Conservation (phyloP, 163 green algal species). For the Scenedesmus sp. region DNA sequence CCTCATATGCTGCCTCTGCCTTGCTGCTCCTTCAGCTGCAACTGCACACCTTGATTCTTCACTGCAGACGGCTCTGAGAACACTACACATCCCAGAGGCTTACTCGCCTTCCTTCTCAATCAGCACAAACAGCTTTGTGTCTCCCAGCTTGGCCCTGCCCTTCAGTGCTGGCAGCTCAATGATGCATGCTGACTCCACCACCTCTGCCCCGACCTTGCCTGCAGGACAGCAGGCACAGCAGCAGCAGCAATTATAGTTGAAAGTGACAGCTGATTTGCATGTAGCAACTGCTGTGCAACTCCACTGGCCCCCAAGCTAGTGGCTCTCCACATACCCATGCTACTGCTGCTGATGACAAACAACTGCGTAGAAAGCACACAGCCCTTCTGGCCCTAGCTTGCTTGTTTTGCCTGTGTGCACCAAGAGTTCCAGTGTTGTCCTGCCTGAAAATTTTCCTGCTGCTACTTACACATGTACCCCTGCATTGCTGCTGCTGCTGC, state of each 20-base stretch:
- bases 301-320: background rate
- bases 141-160: constrained; percentile 81
- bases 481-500: background rate
- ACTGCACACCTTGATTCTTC: background rate
- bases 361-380: background rate
- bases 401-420: background rate
- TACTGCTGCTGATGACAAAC: background rate
- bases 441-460: background rate
- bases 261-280: background rate
- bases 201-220: constrained; percentile 82
- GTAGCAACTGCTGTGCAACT: background rate
- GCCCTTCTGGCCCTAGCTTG: background rate
- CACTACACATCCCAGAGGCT: background rate
- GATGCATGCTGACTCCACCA: constrained; percentile 89
- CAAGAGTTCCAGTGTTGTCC: too few relatives aligned
- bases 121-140: constrained; percentile 81
- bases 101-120: constrained; percentile 88
- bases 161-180: constrained; percentile 94
- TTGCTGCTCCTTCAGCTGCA: background rate
- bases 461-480: background rate
- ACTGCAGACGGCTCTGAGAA: background rate
- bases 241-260: background rate
- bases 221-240: constrained; percentile 31
- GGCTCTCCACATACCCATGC: background rate
- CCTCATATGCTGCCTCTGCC: background rate